Conservation (phyloP, 805 yeast genomes). For the Danielia reshetovae region DNA sequence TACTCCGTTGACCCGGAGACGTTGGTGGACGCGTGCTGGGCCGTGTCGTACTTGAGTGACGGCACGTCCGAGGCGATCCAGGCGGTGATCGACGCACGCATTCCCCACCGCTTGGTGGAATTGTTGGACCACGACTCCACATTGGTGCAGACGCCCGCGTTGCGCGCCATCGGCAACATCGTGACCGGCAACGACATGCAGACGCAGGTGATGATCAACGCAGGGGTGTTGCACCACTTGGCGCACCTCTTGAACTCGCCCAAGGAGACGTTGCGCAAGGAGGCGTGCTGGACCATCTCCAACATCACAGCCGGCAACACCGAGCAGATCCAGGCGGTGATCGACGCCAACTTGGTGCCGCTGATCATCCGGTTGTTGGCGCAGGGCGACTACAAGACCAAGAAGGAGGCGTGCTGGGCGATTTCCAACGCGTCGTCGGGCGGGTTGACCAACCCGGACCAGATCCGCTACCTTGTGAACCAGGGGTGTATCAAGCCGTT, state of each 20-base stretch:
- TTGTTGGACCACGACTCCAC: constrained; percentile 79
- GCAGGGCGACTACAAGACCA: constrained; percentile 89
- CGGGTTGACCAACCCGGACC: constrained; percentile 87
- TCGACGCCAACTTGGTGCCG: constrained; percentile 90
- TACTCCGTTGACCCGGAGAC: constrained; percentile 91
- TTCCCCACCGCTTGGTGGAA: constrained; percentile 91
- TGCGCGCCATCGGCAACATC: constrained; percentile 95
- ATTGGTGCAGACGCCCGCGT: constrained; percentile 91
- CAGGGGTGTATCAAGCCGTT: constrained; percentile 98
- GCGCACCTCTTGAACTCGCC: constrained; percentile 75
- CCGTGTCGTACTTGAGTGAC: constrained; percentile 89
- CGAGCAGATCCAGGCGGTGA: constrained; percentile 94
- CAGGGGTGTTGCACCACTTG: constrained; percentile 85
- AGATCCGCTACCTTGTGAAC: constrained; percentile 83
- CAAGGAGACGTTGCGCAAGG: constrained; percentile 91
- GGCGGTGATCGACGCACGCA: constrained; percentile 94
- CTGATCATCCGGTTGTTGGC: constrained; percentile 76
- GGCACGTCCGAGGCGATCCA: constrained; percentile 92
- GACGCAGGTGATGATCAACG: constrained; percentile 91
- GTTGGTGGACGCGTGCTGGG: constrained; percentile 97
- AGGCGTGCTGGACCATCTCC: constrained; percentile 98
- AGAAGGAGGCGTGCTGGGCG: constrained; percentile 99
- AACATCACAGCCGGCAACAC: constrained; percentile 97
- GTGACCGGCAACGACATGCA: constrained; percentile 96
- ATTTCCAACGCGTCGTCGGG: constrained; percentile 97